Percentiles rank a stretch among this genome's conserved stretches.
These are phyloP conservation scores for Trichoderma parareesei DNA, from an alignment of 495 filamentous ascomycete species.

Conservation along the genomic window DNA sequence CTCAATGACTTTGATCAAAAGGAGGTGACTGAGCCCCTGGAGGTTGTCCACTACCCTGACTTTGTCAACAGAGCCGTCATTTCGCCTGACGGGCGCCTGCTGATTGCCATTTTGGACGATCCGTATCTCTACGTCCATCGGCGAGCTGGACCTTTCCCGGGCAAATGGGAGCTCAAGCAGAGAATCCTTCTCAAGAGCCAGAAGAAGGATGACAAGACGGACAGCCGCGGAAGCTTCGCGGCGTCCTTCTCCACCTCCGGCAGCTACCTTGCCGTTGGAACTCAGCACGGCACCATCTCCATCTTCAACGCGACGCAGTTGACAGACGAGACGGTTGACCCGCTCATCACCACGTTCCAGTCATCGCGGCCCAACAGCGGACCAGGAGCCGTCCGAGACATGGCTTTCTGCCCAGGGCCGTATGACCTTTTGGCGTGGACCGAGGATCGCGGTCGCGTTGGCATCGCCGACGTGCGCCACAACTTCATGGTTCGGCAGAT, in stretches of 20 bases:
- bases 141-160: slow-evolving; percentile 10
- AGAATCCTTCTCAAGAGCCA: slow-evolving; percentile 43
- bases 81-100: slow-evolving; percentile 74
- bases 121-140: slow-evolving; percentile 75
- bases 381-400: slow-evolving; percentile 76
- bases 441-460: slow-evolving; percentile 77
- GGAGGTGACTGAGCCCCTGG: slow-evolving; percentile 38
- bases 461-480: slow-evolving; percentile 74
- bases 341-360: slow-evolving; percentile 37
- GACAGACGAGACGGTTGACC: slow-evolving; percentile 26
- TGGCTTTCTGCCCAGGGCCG: slow-evolving; percentile 83
- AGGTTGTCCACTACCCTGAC: slow-evolving; percentile 62
- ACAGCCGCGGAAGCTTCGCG: slow-evolving; percentile 48
- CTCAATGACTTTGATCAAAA: slow-evolving; percentile 30
- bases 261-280: slow-evolving; percentile 45
- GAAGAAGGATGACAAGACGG: slow-evolving; percentile 34
- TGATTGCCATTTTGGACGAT: slow-evolving; percentile 81
- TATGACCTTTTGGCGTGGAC: slow-evolving; percentile 91
- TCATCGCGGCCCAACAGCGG: slow-evolving; percentile 52
- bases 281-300: slow-evolving; percentile 49
- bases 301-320: slow-evolving; percentile 38
- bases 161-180: slow-evolving; percentile 29
- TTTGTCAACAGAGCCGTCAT: slow-evolving; percentile 88
- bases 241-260: slow-evolving; percentile 46
- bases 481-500: slow-evolving; percentile 70